These are phyloP conservation scores for Linnemannia zychae DNA, from an alignment of 192 early-diverging fungal species.

Conservation along the genomic window DNA sequence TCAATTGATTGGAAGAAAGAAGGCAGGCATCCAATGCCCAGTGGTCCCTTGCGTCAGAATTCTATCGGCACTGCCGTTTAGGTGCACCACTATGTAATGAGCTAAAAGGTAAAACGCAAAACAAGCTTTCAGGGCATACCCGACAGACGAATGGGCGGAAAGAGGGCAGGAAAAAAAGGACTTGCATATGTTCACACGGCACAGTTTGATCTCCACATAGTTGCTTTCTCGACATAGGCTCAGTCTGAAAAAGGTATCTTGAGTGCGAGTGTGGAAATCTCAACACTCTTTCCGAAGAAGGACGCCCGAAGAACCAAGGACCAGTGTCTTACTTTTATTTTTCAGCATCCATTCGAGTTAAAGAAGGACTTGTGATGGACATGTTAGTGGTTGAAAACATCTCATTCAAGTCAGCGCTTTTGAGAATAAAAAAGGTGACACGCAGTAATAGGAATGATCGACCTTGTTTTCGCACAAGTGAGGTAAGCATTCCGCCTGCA, in stretches of 20 bases:
- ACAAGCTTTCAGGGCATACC: not conserved
- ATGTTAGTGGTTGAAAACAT: too few species aligned
- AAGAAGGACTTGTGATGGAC: not conserved
- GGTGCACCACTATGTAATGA: not conserved
- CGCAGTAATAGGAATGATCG: too few species aligned
- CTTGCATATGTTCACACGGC: not conserved
- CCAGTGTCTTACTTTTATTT: not conserved
- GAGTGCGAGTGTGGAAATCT: not conserved
- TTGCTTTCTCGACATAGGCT: not conserved
- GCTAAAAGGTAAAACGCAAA: not conserved
- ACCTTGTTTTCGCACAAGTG: too few species aligned
- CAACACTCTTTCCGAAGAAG: not conserved
- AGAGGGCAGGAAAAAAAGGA: not conserved
- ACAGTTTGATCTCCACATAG: slow-evolving; percentile 1
- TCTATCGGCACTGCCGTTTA: slow-evolving; percentile 2
- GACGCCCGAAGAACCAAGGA: not conserved
- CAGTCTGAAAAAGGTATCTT: not conserved
- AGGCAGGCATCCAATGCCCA: not conserved
- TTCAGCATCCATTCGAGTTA: not conserved
- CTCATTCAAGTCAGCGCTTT: too few species aligned
- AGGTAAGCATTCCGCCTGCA: not conserved
- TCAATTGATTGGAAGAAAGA: not conserved
- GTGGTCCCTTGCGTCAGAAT: slow-evolving; percentile 3
- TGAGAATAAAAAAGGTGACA: too few species aligned
- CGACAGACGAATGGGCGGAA: not conserved